Evolutionary conservation across 768 basidiomycete genomes (phyloP), one percentile per base, ranked within the genome.

Genomic region (Neoboletus magnificus): DNA sequence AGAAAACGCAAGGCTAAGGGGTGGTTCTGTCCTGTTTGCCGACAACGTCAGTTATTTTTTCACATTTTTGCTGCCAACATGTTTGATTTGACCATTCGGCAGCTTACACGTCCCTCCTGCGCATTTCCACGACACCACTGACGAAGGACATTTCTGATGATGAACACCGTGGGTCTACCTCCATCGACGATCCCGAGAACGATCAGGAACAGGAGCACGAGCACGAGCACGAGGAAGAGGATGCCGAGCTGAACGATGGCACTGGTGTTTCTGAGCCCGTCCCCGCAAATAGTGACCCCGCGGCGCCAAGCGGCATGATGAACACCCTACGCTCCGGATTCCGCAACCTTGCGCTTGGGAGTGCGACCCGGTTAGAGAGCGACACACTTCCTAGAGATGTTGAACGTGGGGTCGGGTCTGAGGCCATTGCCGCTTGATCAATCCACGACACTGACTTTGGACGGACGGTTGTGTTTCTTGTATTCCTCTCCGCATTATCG

Each of bases 1-100:
- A 78, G 93, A 67, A 95, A 93, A 78, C 80, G 93, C 62, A 95
- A 92, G 75, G 89, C 92, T 0, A 98, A 98, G 73, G 94, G 94
- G 6, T 98, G 94, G 94, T 92, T 89, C 80, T 98, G 94, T 69
- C 94, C 94, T 29, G 91, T 98, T 47, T 96, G 94, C 71, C 82
- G 94, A 61, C 93, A 94, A 79, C 93, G 92, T 94, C 67, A 71
- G 91, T 23, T 2, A 12, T 15, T n/a, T 11, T 25, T 20, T 37
- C 25, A 36, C 13, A 3, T 15, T 4, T 20, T 40, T n/a, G 4
- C 25, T 11, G 30, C 9, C 18, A n/a, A 46, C 56, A 18, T 37
- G 49, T 50, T 36, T 55, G 58, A 35, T 18, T 4, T 27, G 22
- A 36, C 20, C 4, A 6, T 52, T 27, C 25, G 10, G n/a, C 59